These are phyloP conservation scores for Malassezia equina DNA, from an alignment of 1,284 basidiomycete species.

Conservation along the genomic window DNA sequence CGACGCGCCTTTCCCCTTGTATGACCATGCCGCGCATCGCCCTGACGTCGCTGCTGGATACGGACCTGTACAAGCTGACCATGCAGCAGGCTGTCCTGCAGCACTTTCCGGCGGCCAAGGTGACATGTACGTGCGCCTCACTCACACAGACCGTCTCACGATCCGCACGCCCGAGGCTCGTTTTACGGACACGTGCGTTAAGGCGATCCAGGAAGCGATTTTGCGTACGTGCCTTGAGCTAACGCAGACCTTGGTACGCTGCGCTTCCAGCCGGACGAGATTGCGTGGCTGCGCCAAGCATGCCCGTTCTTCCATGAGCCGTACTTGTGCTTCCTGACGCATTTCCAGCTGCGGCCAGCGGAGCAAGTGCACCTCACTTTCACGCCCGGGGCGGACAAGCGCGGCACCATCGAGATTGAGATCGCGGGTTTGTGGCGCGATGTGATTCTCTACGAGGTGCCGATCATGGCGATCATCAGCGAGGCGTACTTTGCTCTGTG, in stretches of 20 bases:
- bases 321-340: slow-evolving; percentile 67
- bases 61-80: slow-evolving; percentile 94
- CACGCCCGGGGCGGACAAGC: slow-evolving; percentile 45
- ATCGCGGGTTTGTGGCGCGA: slow-evolving; percentile 73
- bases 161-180: slow-evolving; percentile 64
- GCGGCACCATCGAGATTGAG: slow-evolving; percentile 65
- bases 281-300: slow-evolving; percentile 57
- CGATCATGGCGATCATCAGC: slow-evolving; percentile 77
- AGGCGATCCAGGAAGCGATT: slow-evolving; percentile 54
- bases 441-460: slow-evolving; percentile 91
- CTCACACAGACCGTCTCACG: slow-evolving; percentile 60
- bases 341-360: slow-evolving; percentile 66
- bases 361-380: slow-evolving; percentile 66
- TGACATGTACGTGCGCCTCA: slow-evolving; percentile 26
- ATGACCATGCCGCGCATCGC: not conserved
- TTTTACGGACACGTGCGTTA: slow-evolving; percentile 64
- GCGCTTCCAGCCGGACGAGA: slow-evolving; percentile 58
- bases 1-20: not conserved
- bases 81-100: slow-evolving; percentile 89
- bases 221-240: slow-evolving; percentile 52
- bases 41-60: slow-evolving; percentile 67
- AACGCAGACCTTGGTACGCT: slow-evolving; percentile 60
- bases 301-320: slow-evolving; percentile 67
- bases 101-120: slow-evolving; percentile 63
- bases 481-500: slow-evolving; percentile 63